Percentiles rank a stretch among this genome's conserved stretches.
Evolutionary conservation across 768 basidiomycete genomes (phyloP).

Genomic region (Dacryopinax spathularia): DNA sequence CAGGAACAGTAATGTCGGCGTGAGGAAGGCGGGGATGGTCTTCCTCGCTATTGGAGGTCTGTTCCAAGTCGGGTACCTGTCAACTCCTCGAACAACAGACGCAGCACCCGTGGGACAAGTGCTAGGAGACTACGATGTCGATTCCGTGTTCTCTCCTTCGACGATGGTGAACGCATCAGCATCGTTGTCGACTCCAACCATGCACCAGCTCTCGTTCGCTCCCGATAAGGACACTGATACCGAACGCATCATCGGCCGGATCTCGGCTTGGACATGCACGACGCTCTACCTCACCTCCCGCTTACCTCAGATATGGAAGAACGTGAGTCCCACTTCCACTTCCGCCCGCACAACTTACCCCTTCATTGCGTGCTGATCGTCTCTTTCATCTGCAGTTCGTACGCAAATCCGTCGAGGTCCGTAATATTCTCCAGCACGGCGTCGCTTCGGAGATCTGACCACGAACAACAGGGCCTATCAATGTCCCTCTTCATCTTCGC

Average conservation of each 20-base stretch:
- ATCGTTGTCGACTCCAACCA: not conserved
- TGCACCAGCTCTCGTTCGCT: constrained; percentile 9
- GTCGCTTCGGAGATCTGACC: not conserved
- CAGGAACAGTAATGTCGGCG: constrained; percentile 13
- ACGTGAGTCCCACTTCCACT: constrained; percentile 43
- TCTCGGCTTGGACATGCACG: constrained; percentile 90
- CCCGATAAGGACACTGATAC: constrained; percentile 9
- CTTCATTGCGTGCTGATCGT: too few relatives aligned
- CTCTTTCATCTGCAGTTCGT: constrained; percentile 39
- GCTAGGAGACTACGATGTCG: not conserved
- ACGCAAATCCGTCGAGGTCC: constrained; percentile 77
- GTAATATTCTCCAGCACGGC: constrained; percentile 4
- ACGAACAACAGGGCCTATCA: constrained; percentile 56
- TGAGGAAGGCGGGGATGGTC: constrained; percentile 20
- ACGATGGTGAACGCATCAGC: not conserved
- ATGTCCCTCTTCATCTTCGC: constrained; percentile 88
- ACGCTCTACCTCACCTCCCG: constrained; percentile 85
- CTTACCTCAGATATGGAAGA: constrained; percentile 98
- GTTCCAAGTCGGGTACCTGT: constrained; percentile 11
- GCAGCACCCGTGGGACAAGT: not conserved
- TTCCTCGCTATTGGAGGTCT: constrained; percentile 13
- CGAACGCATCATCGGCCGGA: constrained; percentile 68
- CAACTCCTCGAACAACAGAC: not conserved
- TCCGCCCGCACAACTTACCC: too few relatives aligned
- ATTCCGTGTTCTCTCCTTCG: not conserved